Conservation (phyloP, 192 early-diverging fungal genomes). For the Haplosporangium gracile region DNA sequence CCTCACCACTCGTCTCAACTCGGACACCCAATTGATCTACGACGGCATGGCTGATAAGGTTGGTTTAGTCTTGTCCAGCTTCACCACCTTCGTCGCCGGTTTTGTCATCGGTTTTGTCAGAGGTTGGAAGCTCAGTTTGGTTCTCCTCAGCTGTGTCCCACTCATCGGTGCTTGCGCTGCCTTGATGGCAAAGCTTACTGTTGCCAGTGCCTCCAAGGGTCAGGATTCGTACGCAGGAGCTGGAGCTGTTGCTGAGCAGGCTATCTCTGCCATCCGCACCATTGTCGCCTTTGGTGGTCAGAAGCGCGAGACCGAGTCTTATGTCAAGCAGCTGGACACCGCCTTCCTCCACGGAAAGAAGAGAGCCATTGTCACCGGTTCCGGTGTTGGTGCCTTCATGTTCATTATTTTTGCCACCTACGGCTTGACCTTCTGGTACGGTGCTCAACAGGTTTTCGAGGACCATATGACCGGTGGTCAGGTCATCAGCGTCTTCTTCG, state of each 20-base stretch:
- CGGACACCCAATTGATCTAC: constrained; percentile 90
- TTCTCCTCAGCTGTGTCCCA: constrained; percentile 83
- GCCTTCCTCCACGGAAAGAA: constrained; percentile 76
- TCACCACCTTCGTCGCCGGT: constrained; percentile 77
- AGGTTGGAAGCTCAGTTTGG: constrained; percentile 88
- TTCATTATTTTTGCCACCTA: constrained; percentile 86
- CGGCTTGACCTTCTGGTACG: constrained; percentile 90
- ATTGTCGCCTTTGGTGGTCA: constrained; percentile 89
- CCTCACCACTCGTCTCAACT: constrained; percentile 88
- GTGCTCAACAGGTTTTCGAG: constrained; percentile 69
- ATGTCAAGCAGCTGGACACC: constrained; percentile 58
- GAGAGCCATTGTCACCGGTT: constrained; percentile 70
- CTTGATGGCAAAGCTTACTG: constrained; percentile 69
- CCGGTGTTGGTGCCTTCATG: constrained; percentile 81
- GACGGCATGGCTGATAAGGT: constrained; percentile 92
- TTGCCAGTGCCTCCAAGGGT: constrained; percentile 60
- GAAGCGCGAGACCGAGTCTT: constrained; percentile 70
- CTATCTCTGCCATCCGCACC: constrained; percentile 86
- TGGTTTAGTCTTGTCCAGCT: constrained; percentile 77
- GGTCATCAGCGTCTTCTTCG: constrained; percentile 84
- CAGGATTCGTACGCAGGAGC: constrained; percentile 86
- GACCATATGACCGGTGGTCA: constrained; percentile 59
- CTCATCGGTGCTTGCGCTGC: constrained; percentile 70
- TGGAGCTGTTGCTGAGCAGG: constrained; percentile 89
- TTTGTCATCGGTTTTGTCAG: constrained; percentile 83